Percentiles rank a stretch among this genome's conserved stretches.
These are phyloP conservation scores for Dorcoceras hygrometricum DNA, from an alignment of 257 asterid species.

Conservation along the genomic window DNA sequence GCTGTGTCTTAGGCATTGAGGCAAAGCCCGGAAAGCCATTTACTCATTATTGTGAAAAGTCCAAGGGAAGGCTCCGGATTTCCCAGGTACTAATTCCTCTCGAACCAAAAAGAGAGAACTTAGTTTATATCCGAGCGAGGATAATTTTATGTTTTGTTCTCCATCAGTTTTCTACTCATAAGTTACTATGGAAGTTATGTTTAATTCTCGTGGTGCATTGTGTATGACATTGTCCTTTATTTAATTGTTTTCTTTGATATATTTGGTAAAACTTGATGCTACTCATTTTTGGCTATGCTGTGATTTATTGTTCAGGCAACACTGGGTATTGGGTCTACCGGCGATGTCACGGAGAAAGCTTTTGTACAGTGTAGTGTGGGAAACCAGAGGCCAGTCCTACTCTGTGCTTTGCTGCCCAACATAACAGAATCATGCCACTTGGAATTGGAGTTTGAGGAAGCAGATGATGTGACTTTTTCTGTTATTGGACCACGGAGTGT, in stretches of 20 bases:
- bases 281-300: conserved; percentile 17
- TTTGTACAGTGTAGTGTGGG: conserved; percentile 84
- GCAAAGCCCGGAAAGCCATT: not conserved
- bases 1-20: not conserved
- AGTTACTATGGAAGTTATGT: not conserved
- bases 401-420: conserved; percentile 64
- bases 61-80: conserved; percentile 18
- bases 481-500: conserved; percentile 75
- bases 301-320: conserved; percentile 56
- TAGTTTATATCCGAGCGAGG: conserved; percentile 2
- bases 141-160: not conserved
- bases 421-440: conserved; percentile 61
- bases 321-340: conserved; percentile 41
- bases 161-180: not conserved
- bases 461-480: conserved; percentile 80
- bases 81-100: conserved; percentile 51
- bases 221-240: not conserved
- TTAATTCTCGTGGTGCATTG: not conserved
- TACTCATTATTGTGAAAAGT: not conserved
- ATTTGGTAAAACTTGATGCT: conserved; percentile 17
- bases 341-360: conserved; percentile 43
- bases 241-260: not conserved
- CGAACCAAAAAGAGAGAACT: not conserved
- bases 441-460: conserved; percentile 89
- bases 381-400: conserved; percentile 53